Percentiles rank a stretch among this genome's conserved stretches.
phyloP scores from a whole-genome alignment of 164 flowering plant species.

The Vitis labrusca region DNA sequence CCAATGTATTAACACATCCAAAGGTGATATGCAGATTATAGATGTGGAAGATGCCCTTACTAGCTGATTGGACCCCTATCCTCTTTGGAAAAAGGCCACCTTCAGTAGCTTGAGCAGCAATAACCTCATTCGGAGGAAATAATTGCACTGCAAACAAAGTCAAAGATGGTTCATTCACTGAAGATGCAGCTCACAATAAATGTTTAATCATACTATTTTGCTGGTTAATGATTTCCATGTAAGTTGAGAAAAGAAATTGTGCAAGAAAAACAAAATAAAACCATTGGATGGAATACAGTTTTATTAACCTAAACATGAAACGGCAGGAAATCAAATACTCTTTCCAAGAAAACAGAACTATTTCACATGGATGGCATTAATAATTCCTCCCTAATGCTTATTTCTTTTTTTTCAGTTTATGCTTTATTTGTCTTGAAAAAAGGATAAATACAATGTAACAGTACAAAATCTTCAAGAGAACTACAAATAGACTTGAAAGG shows the following conservation, averaged over 20 bases:
- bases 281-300: background rate
- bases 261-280: background rate
- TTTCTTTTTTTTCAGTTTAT: no score
- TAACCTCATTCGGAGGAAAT: background rate
- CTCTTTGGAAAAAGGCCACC: background rate
- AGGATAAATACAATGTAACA: no score
- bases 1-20: background rate
- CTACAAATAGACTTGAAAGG: no score
- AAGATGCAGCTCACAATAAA: background rate
- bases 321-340: background rate
- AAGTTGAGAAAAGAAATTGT: background rate
- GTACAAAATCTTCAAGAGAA: no score
- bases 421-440: no score
- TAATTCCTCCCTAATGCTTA: no score
- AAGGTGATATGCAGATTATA: background rate
- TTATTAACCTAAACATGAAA: background rate
- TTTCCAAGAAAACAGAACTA: background rate
- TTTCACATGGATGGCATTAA: background rate
- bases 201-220: background rate
- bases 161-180: background rate
- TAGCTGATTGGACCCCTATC: background rate
- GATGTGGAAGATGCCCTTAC: background rate
- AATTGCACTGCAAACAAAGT: background rate
- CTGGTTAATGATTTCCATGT: background rate
- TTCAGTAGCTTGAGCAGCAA: background rate